These are phyloP conservation scores for Saksenaea oblongispora DNA, from an alignment of 371 early-diverging fungal genomes.

Conservation along the genomic window DNA sequence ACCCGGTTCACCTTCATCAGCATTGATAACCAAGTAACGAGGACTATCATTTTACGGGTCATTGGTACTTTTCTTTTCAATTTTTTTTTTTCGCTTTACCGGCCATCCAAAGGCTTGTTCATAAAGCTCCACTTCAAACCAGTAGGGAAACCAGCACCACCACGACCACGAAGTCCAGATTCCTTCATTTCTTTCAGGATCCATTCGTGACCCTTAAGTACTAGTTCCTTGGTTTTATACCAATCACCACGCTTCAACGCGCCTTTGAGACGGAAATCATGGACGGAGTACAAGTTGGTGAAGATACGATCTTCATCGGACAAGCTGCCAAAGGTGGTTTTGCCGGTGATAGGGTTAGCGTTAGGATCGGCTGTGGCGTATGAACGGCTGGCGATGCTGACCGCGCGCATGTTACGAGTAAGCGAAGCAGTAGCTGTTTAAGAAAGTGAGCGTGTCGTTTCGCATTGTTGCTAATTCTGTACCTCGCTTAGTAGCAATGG, in stretches of 20 bases:
- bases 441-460: conserved; percentile 9
- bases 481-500: conserved; percentile 47
- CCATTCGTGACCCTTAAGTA: conserved; percentile 96
- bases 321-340: conserved; percentile 71
- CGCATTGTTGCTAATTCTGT: conserved; percentile 8
- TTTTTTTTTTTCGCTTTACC: conserved; percentile 37
- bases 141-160: conserved; percentile 98
- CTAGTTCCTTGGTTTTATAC: conserved; percentile 98
- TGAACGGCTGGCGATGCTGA: conserved; percentile 34
- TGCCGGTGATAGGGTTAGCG: conserved; percentile 51
- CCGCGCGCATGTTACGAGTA: conserved; percentile 23
- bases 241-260: conserved; percentile 96
- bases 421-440: conserved; percentile 17
- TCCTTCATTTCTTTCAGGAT: conserved; percentile 96
- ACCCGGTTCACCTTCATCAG: conserved; percentile 98
- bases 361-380: conserved; percentile 53
- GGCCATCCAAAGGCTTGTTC: conserved; percentile 90
- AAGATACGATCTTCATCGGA: conserved; percentile 95
- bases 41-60: conserved; percentile 53
- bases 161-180: conserved; percentile 95
- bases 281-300: conserved; percentile 93
- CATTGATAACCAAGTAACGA: conserved; percentile 95
- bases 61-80: neutral
- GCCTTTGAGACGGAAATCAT: conserved; percentile 88
- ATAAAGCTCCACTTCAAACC: conserved; percentile 99